A percentile compares a stretch with the other conserved stretches of the same genome.
phyloP scores from a whole-genome alignment of 768 basidiomycete species.

The Suillus subalutaceus region DNA sequence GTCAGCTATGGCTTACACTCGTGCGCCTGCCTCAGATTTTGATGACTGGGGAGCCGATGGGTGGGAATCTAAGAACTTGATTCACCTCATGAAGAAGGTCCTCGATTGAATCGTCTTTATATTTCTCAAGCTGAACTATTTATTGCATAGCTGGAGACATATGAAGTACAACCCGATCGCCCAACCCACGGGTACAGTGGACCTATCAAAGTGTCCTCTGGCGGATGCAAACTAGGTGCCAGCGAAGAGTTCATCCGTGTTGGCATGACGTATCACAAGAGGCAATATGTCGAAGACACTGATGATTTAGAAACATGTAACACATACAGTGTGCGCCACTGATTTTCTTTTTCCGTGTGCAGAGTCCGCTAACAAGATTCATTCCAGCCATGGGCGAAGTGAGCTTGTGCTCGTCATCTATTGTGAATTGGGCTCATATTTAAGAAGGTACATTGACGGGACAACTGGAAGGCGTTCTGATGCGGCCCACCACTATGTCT shows the following conservation, averaged over 20 bases:
- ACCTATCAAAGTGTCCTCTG: constrained; percentile 27
- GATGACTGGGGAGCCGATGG: constrained; percentile 33
- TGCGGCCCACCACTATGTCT: constrained; percentile 40
- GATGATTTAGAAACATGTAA: constrained; percentile 43
- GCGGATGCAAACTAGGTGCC: constrained; percentile 21
- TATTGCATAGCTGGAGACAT: constrained; percentile 22
- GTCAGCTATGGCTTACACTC: constrained; percentile 24
- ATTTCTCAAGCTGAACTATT: background rate
- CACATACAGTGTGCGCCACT: constrained; percentile 27
- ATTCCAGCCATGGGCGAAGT: constrained; percentile 23
- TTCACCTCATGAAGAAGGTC: constrained; percentile 31
- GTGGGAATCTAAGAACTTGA: constrained; percentile 27
- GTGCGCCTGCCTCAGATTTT: constrained; percentile 30
- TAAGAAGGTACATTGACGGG: constrained; percentile 53
- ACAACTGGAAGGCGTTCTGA: constrained; percentile 39
- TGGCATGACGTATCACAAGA: constrained; percentile 49
- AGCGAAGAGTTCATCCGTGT: constrained; percentile 50
- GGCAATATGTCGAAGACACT: constrained; percentile 45
- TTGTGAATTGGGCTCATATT: background rate
- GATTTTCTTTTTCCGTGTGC: background rate
- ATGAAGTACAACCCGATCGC: constrained; percentile 19
- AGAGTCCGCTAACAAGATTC: background rate
- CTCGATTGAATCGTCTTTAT: background rate
- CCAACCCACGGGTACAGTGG: constrained; percentile 27
- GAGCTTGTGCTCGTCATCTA: background rate